These are phyloP conservation scores for Rosa chinensis DNA, from an alignment of 306 rosid genomes.

Conservation along the genomic window DNA sequence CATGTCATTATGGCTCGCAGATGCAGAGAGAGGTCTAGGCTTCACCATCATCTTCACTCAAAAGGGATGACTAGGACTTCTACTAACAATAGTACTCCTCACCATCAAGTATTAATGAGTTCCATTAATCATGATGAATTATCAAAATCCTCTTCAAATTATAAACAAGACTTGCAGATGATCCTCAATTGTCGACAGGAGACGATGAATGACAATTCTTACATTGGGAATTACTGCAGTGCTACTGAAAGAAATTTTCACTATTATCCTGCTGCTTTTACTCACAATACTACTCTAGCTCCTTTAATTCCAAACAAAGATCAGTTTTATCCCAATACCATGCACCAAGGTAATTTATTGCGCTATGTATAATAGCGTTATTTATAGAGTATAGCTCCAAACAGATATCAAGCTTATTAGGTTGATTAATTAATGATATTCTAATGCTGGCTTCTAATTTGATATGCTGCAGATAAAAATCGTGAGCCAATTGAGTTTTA, in stretches of 20 bases:
- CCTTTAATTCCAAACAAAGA: background rate
- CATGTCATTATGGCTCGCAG: slow-evolving; percentile 93
- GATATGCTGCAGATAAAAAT: slow-evolving; percentile 48
- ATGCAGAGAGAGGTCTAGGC: slow-evolving; percentile 58
- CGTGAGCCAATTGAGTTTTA: slow-evolving; percentile 63
- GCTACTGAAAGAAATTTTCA: slow-evolving; percentile 7
- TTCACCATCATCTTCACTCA: slow-evolving; percentile 36
- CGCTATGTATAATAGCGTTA: background rate
- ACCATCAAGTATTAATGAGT: background rate
- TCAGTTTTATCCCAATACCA: background rate
- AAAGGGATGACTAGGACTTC: slow-evolving; percentile 32
- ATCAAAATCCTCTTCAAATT: background rate
- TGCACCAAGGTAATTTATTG: slow-evolving; percentile 16
- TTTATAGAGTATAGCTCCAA: background rate
- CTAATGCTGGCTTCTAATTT: background rate
- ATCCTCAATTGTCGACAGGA: background rate
- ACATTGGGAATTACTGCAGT: background rate
- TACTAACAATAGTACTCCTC: background rate
- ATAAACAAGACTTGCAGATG: slow-evolving; percentile 10
- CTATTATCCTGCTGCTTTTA: slow-evolving; percentile 4
- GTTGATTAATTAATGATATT: background rate
- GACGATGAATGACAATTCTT: background rate
- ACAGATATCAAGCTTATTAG: background rate
- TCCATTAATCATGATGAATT: background rate
- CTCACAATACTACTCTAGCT: slow-evolving; percentile 1